A percentile compares a stretch with the other conserved stretches of the same genome.
Conservation (phyloP, 768 basidiomycete genomes). For the Boletus fagicola region DNA sequence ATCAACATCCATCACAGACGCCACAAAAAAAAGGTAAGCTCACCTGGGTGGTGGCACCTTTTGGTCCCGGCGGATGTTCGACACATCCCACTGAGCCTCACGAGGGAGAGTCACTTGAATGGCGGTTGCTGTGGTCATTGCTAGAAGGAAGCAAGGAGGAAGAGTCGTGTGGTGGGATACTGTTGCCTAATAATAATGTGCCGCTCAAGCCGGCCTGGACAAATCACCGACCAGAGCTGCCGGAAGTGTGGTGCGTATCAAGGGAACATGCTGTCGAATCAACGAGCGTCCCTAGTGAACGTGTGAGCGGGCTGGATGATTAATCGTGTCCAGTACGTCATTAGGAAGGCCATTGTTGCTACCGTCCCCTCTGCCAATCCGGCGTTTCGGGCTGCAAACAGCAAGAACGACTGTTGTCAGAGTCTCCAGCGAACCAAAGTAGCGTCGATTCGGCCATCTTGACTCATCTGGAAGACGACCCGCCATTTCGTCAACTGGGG, state of each 20-base stretch:
- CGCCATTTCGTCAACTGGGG: conserved; percentile 30
- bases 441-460: no score
- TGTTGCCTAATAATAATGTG: background rate
- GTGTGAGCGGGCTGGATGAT: background rate
- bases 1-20: conserved; percentile 5
- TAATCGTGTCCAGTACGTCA: background rate
- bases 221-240: background rate
- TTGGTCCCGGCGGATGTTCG: conserved; percentile 1
- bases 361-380: background rate
- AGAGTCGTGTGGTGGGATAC: background rate
- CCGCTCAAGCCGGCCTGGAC: background rate
- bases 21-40: background rate
- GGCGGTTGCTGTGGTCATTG: conserved; percentile 13
- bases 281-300: background rate
- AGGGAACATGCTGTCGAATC: no score
- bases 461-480: conserved; percentile 27
- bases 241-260: no score
- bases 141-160: background rate
- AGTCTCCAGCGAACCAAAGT: no score
- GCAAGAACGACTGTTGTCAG: background rate
- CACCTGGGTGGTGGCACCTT: conserved; percentile 30
- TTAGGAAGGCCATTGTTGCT: background rate
- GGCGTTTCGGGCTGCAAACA: background rate
- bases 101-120: conserved; percentile 8
- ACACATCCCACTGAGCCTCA: conserved; percentile 8